Evolutionary conservation across 768 basidiomycete genomes (phyloP).

Genomic region (Mycena maculata): DNA sequence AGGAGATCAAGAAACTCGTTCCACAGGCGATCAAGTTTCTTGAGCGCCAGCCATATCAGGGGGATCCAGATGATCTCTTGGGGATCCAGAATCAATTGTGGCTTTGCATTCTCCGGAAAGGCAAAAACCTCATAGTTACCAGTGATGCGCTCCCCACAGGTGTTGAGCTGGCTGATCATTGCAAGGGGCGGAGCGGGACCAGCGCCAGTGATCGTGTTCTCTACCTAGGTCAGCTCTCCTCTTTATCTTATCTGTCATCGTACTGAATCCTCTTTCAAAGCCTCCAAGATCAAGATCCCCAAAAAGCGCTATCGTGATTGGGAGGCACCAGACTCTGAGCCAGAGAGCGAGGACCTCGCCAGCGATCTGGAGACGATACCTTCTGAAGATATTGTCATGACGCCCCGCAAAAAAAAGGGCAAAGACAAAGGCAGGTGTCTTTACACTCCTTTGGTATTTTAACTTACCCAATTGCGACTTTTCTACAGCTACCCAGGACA

Average conservation of each 20-base stretch:
- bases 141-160: neutral
- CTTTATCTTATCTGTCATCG: neutral
- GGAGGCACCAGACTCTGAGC: neutral
- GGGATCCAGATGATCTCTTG: neutral
- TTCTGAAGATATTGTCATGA: slow-evolving; percentile 6
- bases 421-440: neutral
- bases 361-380: neutral
- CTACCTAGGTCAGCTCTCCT: neutral
- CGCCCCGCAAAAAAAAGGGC: neutral
- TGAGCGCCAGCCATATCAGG: neutral
- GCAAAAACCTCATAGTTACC: neutral
- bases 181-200: neutral
- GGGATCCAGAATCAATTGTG: slow-evolving; percentile 3
- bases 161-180: neutral
- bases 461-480: no score
- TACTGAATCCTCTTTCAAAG: neutral
- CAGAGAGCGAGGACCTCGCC: slow-evolving; percentile 1
- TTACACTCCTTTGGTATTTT: no score
- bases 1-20: neutral
- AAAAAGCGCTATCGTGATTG: neutral
- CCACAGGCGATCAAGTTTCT: neutral
- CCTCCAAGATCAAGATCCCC: neutral
- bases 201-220: neutral
- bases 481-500: no score
- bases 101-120: neutral